A percentile compares a stretch with the other conserved stretches of the same genome.
Conservation (phyloP, 2,329 filamentous ascomycete genomes). For the Colletotrichum tamarilloi region DNA sequence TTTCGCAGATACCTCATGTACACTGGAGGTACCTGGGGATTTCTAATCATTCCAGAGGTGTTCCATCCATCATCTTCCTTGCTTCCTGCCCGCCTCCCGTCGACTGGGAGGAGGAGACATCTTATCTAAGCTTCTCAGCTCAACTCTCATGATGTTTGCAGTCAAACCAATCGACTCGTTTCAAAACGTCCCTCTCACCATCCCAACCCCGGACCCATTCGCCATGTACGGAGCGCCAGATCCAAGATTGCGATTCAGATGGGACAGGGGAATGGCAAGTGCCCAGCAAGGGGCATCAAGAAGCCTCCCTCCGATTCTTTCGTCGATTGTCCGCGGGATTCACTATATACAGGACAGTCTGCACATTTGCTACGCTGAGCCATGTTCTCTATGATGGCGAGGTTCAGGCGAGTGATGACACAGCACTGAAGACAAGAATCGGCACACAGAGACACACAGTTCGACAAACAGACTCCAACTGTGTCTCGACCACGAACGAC, state of each 20-base stretch:
- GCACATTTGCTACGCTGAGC: neutral
- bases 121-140: neutral
- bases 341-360: neutral
- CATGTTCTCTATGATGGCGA: neutral
- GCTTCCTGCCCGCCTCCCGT: neutral
- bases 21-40: neutral
- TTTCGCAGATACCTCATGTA: neutral
- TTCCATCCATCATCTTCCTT: neutral
- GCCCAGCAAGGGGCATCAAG: neutral
- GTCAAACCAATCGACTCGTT: constrained; percentile 1
- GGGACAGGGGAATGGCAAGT: constrained; percentile 7
- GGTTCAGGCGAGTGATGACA: neutral
- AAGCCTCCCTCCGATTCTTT: neutral
- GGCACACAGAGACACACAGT: neutral
- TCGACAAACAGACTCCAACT: neutral
- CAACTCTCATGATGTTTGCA: constrained; percentile 20
- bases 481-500: neutral
- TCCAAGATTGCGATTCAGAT: constrained; percentile 9
- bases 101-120: too few species aligned
- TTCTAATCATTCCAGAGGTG: neutral
- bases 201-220: constrained; percentile 24
- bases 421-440: neutral
- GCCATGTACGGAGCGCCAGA: constrained; percentile 1
- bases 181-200: constrained; percentile 19
- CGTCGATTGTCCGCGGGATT: neutral